Base-by-base conservation (phyloP, 1,284 basidiomycete species). In the Papiliotrema flavescens region DNA sequence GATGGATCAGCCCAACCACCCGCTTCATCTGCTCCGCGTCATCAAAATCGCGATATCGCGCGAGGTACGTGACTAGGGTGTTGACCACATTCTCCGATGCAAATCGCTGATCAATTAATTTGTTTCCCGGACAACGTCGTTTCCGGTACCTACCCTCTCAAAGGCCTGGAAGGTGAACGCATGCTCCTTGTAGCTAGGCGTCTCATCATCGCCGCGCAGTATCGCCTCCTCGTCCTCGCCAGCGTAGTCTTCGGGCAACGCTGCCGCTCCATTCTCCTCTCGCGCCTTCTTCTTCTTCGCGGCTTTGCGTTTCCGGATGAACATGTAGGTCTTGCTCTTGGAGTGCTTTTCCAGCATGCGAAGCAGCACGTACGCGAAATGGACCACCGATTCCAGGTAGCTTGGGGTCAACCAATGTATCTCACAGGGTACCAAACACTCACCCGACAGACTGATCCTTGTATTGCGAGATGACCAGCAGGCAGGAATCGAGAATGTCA, bases 111-210 rank as follows among this genome's bases (percentile, higher is more conserved):
- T 42, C 32, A 32, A 57, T 47, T 59, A 51, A 47, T 36, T 15
- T n/a, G 9, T 34, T 11, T 19, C 13, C 41, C 46, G 32, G 15
- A 34, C 32, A 20, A 28, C 5, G 14, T 9, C 6, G 20, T 13
- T 19, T 7, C 42, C 2, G 49, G 6, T 8, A 41, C 86, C 60
- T 61, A 92, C 92, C 80, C 82, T 81, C 75, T 96, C 89, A 62
- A 91, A 94, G 19, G 85, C 83, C 59, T 90, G 86, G 69, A 97
- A 92, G 0, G 88, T 88, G 76, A 95, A 94, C 70, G 87, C 83
- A 40, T 89, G 90, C 69, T 96, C 93, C 48, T 83, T 80, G 53
- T 88, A 83, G 35, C 83, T 79, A 22, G 85, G 83, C 50, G 58
- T 60, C 19, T 87, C 85, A 34, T 82, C 81, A 23, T 89, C 86